phyloP scores from a whole-genome alignment of 73 alveolate species.

The Paramecium bursaria region DNA sequence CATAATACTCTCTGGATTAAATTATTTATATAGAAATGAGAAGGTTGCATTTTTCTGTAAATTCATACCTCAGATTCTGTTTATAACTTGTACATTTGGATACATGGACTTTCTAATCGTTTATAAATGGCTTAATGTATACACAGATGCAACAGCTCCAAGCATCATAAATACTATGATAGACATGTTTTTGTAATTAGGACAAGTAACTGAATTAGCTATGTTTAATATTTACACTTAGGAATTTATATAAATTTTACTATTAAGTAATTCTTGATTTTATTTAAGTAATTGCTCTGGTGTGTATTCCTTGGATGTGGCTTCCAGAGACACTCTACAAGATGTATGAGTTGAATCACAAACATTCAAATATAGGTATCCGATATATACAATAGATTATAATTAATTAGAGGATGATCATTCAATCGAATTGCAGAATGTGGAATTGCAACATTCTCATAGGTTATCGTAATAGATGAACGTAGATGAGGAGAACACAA shows the following conservation, averaged over 20 bases:
- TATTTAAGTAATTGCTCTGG: constrained; percentile 61
- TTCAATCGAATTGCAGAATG: constrained; percentile 15
- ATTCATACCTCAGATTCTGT: constrained; percentile 90
- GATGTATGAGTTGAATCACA: background rate
- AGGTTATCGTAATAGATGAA: too few relatives aligned
- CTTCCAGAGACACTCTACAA: constrained; percentile 51
- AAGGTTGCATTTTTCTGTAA: constrained; percentile 79
- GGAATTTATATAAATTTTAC: background rate
- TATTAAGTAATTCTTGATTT: background rate
- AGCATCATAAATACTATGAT: constrained; percentile 84
- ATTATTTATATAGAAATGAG: constrained; percentile 72
- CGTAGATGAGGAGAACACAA: background rate
- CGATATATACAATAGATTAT: constrained; percentile 72
- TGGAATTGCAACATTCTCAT: background rate
- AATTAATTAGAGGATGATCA: constrained; percentile 52
- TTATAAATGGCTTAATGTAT: constrained; percentile 89
- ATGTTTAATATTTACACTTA: constrained; percentile 34
- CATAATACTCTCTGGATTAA: constrained; percentile 79
- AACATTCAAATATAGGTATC: constrained; percentile 41
- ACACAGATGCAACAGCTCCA: constrained; percentile 81
- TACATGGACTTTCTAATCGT: constrained; percentile 92
- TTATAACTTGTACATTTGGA: constrained; percentile 88
- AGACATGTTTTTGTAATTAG: constrained; percentile 75
- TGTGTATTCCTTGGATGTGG: constrained; percentile 78
- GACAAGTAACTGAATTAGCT: constrained; percentile 43